A percentile compares a stretch with the other conserved stretches of the same genome.
Evolutionary conservation across 2,329 filamentous ascomycete species (phyloP).

Genomic region (Neonectria faginata): DNA sequence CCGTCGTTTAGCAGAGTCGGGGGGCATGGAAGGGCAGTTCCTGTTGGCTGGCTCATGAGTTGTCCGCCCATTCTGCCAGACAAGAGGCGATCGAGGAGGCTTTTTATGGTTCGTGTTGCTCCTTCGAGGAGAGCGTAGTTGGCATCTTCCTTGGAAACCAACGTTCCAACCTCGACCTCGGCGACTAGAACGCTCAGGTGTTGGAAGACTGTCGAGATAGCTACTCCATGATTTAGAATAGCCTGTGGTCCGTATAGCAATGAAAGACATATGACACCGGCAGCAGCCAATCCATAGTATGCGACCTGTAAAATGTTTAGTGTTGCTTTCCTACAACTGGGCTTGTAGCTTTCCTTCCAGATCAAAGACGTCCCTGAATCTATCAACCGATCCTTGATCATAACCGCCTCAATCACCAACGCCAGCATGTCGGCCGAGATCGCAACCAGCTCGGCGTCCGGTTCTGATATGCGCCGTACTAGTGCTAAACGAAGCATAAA

Average conservation of each 20-base stretch:
- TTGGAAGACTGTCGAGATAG: slow-evolving; percentile 30
- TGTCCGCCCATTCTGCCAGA: not conserved
- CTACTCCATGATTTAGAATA: slow-evolving; percentile 11
- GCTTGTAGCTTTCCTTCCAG: slow-evolving; percentile 26
- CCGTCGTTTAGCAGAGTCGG: slow-evolving; percentile 1
- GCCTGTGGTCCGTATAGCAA: slow-evolving; percentile 23
- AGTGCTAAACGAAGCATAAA: slow-evolving; percentile 24
- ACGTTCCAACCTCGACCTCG: slow-evolving; percentile 35
- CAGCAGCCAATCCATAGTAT: slow-evolving; percentile 36
- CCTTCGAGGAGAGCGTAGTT: slow-evolving; percentile 37
- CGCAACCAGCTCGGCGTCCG: slow-evolving; percentile 15
- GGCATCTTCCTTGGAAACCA: slow-evolving; percentile 34
- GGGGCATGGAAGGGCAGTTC: not conserved
- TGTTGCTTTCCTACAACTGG: fast-evolving
- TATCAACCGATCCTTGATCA: slow-evolving; percentile 24
- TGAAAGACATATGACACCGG: slow-evolving; percentile 34
- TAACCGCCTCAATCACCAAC: slow-evolving; percentile 24
- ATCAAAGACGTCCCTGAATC: slow-evolving; percentile 25
- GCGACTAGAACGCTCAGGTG: slow-evolving; percentile 33
- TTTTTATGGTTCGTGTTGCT: slow-evolving; percentile 35
- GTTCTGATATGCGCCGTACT: slow-evolving; percentile 11
- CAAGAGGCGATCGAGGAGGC: slow-evolving; percentile 53
- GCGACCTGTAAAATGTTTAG: slow-evolving; percentile 28
- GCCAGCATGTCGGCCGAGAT: slow-evolving; percentile 26
- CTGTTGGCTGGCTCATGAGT: not conserved